A percentile compares a stretch with the other conserved stretches of the same genome.
phyloP scores from a whole-genome alignment of 768 basidiomycete genomes.

The Epithele typhae region DNA sequence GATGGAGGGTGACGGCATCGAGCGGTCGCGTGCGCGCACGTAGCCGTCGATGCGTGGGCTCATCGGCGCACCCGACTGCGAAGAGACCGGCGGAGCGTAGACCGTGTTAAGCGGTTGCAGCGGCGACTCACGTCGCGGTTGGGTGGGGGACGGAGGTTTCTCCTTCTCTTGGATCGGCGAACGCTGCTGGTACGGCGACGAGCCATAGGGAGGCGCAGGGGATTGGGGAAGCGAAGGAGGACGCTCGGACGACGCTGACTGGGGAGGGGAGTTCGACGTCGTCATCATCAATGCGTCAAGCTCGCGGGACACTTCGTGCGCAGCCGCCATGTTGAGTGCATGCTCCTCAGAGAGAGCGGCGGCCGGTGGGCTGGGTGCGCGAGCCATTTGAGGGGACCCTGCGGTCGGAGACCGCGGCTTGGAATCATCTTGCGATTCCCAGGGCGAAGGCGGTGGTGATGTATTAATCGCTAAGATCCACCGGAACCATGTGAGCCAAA shows the following conservation, averaged over 20 bases:
- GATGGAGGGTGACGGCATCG: slow-evolving; percentile 4
- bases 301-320: slow-evolving; percentile 63
- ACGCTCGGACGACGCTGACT: slow-evolving; percentile 28
- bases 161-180: too few relatives aligned
- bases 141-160: slow-evolving; percentile 1
- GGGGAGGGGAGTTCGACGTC: slow-evolving; percentile 27
- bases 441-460: too few relatives aligned
- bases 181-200: neutral
- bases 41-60: slow-evolving; percentile 11
- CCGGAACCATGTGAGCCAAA: too few relatives aligned
- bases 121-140: slow-evolving; percentile 34
- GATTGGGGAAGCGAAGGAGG: slow-evolving; percentile 23
- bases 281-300: slow-evolving; percentile 50
- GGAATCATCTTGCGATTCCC: too few relatives aligned
- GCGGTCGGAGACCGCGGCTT: too few relatives aligned
- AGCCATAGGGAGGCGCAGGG: slow-evolving; percentile 1
- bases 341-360: slow-evolving; percentile 9
- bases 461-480: too few relatives aligned
- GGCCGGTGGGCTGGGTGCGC: slow-evolving; percentile 1
- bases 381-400: too few relatives aligned
- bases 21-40: slow-evolving; percentile 15
- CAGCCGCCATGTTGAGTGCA: slow-evolving; percentile 58
- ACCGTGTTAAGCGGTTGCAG: slow-evolving; percentile 26
- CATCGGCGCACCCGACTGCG: slow-evolving; percentile 6
- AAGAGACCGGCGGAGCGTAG: neutral